Base-by-base conservation (phyloP, 306 rosid genomes). In the Quercus alba region DNA sequence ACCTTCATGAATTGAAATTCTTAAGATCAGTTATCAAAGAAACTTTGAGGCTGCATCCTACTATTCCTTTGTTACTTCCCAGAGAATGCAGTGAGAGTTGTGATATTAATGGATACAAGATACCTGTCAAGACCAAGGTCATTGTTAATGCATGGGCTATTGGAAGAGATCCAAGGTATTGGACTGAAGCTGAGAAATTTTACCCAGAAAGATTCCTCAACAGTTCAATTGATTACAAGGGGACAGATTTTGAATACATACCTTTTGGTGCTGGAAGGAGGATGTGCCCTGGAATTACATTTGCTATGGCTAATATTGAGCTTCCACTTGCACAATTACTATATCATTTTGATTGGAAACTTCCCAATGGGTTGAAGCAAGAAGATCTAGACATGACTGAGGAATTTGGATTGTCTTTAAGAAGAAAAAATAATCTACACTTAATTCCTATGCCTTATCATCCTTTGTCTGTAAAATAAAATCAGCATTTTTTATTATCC, bases 231-330 rank as follows among this genome's bases (percentile, higher is more conserved):
- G 86, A 83, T 62, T 75, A 49, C 19, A 83, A 31, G 31, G 80
- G 86, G 6, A 3, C 80, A 23, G 12, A 78, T 38, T 83, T 69
- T 75, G 49, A 78, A 21, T 75, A 20, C n/a, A 69, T 83, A 0
- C 83, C 86, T 9, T 83, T 83, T 78, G 86, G 83, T 19, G 80
- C 83, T 18, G 86, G 86, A 61, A 83, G 83, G 71, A 82, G 82
- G 38, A 85, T 70, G 35, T 91, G 85, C 85, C 90, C 72, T 1
- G 54, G 54, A 49, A 49, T 49, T 13, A 49, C 54, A 49, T 49
- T 49, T 49, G 54, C 54, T 49, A 49, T 21, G 10, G 80, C 82
- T 1, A 73, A 31, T 31, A 44, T 82, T 44, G 77, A 78, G 44
- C 21, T 74, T 3, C 7, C 78, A 25, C 78, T 77, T 54, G 78